A percentile compares a stretch with the other conserved stretches of the same genome.
Evolutionary conservation across 768 basidiomycete species (phyloP).

Genomic region (Trametes gibbosa): DNA sequence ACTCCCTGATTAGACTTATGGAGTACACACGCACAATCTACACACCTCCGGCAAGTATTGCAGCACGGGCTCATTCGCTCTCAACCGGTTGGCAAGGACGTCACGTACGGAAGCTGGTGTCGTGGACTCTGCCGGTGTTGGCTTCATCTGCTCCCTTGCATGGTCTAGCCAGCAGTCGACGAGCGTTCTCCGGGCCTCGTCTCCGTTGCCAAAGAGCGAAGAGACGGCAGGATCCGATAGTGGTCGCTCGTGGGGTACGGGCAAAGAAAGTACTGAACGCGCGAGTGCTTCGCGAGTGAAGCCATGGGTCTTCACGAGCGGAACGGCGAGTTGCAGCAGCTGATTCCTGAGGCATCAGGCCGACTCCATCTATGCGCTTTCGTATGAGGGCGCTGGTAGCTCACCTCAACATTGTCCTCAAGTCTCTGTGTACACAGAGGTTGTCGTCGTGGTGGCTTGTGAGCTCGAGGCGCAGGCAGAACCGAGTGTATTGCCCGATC

Average conservation of each 20-base stretch:
- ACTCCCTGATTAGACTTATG: background rate
- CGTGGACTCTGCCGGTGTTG: conserved; percentile 16
- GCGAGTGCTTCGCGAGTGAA: conserved; percentile 74
- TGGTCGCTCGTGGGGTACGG: conserved; percentile 50
- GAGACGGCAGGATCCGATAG: conserved; percentile 70
- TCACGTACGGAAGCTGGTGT: conserved; percentile 38
- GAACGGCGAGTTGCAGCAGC: conserved; percentile 60
- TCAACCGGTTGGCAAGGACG: conserved; percentile 54
- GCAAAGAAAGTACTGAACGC: conserved; percentile 56
- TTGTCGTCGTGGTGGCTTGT: conserved; percentile 50
- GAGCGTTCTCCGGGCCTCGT: conserved; percentile 60
- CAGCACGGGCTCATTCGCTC: conserved; percentile 67
- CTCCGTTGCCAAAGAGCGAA: conserved; percentile 69
- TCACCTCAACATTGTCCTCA: conserved; percentile 7
- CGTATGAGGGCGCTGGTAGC: background rate
- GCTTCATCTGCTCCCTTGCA: conserved; percentile 52
- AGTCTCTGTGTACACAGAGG: conserved; percentile 44
- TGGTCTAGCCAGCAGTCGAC: conserved; percentile 74
- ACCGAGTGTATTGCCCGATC: conserved; percentile 64
- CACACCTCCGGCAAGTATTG: conserved; percentile 64
- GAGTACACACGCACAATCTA: background rate
- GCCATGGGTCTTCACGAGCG: conserved; percentile 63
- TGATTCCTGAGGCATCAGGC: conserved; percentile 24
- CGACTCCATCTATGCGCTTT: background rate
- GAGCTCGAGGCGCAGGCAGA: conserved; percentile 20